Conservation (phyloP, 148 eudicot genomes). For the Chenopodium suecicum region DNA sequence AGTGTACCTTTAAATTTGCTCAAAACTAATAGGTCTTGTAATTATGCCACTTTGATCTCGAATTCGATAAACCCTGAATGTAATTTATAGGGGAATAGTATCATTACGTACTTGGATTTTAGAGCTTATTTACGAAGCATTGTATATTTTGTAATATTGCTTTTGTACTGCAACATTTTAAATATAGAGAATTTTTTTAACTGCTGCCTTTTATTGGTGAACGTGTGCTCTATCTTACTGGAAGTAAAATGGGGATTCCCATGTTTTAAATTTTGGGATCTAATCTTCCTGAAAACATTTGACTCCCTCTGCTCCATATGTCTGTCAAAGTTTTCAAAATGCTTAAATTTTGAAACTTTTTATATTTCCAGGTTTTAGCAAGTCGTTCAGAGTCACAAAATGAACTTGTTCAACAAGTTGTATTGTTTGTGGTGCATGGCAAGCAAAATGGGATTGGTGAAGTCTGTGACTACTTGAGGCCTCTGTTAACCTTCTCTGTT, state of each 20-base stretch:
- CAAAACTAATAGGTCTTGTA: no score
- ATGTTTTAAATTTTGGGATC: background rate
- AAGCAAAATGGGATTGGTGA: conserved; percentile 54
- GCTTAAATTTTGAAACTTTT: background rate
- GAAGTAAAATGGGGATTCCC: background rate
- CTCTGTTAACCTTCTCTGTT: conserved; percentile 60
- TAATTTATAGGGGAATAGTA: no score
- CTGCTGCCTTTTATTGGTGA: background rate
- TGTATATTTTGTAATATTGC: no score
- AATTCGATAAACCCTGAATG: no score
- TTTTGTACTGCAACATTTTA: background rate
- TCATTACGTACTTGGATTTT: no score
- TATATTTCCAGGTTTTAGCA: conserved; percentile 58
- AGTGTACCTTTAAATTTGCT: no score
- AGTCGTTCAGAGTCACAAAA: conserved; percentile 64
- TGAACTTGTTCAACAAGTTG: conserved; percentile 69
- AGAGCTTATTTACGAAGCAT: no score
- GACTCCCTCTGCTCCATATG: background rate
- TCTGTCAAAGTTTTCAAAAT: background rate
- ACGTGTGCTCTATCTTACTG: background rate
- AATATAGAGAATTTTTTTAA: background rate
- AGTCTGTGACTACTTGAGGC: conserved; percentile 70
- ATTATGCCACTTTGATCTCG: no score
- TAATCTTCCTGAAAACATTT: background rate
- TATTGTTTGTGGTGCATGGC: conserved; percentile 57